These are phyloP conservation scores for Veloboletus limbatus DNA, from an alignment of 1,284 basidiomycete genomes.

Conservation along the genomic window DNA sequence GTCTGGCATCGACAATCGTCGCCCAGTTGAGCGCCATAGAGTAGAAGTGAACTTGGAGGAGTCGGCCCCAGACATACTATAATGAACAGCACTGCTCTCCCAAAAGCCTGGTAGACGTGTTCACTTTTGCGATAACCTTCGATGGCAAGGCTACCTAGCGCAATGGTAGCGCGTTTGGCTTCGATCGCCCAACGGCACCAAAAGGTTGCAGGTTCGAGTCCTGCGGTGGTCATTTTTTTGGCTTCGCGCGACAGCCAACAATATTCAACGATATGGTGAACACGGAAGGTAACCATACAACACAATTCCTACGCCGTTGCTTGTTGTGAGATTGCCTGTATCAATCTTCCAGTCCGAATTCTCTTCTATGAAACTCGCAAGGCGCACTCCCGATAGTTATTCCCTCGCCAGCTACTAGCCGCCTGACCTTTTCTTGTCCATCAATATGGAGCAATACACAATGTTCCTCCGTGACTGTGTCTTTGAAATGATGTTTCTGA, in stretches of 20 bases:
- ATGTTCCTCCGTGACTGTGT: slow-evolving; percentile 54
- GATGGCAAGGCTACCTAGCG: slow-evolving; percentile 34
- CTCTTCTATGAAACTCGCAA: slow-evolving; percentile 61
- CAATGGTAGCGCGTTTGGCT: slow-evolving; percentile 83
- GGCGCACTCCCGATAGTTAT: slow-evolving; percentile 64
- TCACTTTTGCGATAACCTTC: not conserved
- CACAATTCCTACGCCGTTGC: not conserved
- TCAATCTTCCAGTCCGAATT: slow-evolving; percentile 17
- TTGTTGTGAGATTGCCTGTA: not conserved
- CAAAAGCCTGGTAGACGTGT: not conserved
- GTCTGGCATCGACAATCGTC: slow-evolving; percentile 58
- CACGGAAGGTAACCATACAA: not conserved
- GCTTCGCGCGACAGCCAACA: not conserved
- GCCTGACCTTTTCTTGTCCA: slow-evolving; percentile 38
- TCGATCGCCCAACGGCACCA: slow-evolving; percentile 68
- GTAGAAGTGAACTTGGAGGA: not conserved
- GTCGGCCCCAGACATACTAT: not conserved
- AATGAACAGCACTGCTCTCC: not conserved
- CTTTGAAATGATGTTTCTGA: slow-evolving; percentile 52
- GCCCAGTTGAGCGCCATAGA: slow-evolving; percentile 78
- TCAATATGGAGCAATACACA: slow-evolving; percentile 43
- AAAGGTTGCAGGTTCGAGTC: slow-evolving; percentile 89
- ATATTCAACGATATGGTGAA: not conserved
- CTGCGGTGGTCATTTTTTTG: slow-evolving; percentile 58
- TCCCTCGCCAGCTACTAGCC: slow-evolving; percentile 60